phyloP scores from a whole-genome alignment of 352 stramenopile genomes.

The Achlya hypogyna region DNA sequence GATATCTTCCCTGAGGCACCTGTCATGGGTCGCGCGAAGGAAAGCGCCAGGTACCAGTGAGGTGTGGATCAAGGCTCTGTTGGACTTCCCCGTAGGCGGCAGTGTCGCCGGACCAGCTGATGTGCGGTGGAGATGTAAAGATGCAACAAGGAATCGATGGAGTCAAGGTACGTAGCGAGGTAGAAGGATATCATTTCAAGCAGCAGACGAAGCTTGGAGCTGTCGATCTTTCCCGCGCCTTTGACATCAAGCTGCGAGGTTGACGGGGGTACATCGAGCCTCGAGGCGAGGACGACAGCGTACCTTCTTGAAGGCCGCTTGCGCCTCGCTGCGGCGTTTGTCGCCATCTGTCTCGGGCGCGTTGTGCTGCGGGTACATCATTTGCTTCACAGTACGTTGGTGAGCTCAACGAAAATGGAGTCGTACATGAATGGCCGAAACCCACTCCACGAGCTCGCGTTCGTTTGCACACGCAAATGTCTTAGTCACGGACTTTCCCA shows the following conservation, averaged over 20 bases:
- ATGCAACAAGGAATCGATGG: background rate
- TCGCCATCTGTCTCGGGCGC: background rate
- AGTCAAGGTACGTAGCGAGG: background rate
- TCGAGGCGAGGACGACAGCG: background rate
- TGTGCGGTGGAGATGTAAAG: constrained; percentile 17
- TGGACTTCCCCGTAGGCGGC: constrained; percentile 36
- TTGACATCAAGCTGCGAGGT: constrained; percentile 33
- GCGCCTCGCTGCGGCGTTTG: constrained; percentile 19
- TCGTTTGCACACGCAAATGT: constrained; percentile 54
- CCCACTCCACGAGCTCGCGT: constrained; percentile 50
- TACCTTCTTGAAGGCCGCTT: constrained; percentile 43
- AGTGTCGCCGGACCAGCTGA: constrained; percentile 40
- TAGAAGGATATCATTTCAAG: constrained; percentile 54
- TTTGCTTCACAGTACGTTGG: background rate
- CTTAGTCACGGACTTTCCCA: constrained; percentile 27
- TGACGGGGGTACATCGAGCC: background rate
- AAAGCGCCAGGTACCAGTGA: constrained; percentile 16
- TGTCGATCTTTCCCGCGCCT: constrained; percentile 34
- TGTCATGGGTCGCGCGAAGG: no score
- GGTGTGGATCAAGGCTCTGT: constrained; percentile 40
- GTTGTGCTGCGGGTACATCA: background rate
- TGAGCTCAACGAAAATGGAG: background rate
- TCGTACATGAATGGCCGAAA: background rate
- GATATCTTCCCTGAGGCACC: background rate
- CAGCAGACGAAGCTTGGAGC: constrained; percentile 32